Percentiles rank a stretch among this genome's conserved stretches.
Evolutionary conservation across 176 grass and related monocot genomes (phyloP).

Genomic region (Avena atlantica): DNA sequence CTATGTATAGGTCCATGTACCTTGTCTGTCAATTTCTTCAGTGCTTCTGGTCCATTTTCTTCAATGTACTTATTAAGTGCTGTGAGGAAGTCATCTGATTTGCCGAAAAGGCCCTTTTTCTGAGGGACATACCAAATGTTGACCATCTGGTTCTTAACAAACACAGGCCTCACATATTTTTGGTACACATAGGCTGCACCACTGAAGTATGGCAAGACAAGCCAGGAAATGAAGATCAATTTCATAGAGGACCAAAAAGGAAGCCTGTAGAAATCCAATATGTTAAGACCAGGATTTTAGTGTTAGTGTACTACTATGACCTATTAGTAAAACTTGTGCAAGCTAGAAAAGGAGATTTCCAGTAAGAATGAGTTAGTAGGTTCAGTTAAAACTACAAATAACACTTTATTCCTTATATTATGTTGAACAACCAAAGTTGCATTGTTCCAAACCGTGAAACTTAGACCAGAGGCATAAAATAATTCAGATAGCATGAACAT

Average conservation of each 20-base stretch:
- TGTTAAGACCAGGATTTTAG: conserved; percentile 20
- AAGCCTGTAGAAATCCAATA: conserved; percentile 54
- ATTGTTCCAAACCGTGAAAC: not conserved
- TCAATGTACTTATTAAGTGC: conserved; percentile 70
- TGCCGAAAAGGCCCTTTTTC: conserved; percentile 51
- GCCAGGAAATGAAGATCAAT: conserved; percentile 75
- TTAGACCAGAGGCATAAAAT: not conserved
- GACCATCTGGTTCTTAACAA: conserved; percentile 61
- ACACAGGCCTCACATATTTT: conserved; percentile 62
- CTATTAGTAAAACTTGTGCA: conserved; percentile 1
- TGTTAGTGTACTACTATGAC: conserved; percentile 6
- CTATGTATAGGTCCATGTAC: conserved; percentile 24
- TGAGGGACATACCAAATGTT: conserved; percentile 69
- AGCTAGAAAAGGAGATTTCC: not conserved
- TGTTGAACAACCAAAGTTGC: not conserved
- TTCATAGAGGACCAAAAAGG: conserved; percentile 75
- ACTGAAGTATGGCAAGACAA: conserved; percentile 84
- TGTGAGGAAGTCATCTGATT: conserved; percentile 64
- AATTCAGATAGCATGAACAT: not conserved
- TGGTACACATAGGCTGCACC: conserved; percentile 78
- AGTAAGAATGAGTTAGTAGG: not conserved
- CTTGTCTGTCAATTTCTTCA: conserved; percentile 70
- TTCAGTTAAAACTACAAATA: not conserved
- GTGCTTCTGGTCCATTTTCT: conserved; percentile 69
- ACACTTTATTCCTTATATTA: conserved; percentile 7